Conservation (phyloP, 495 filamentous ascomycete species). For the Pyrenula aspistea region DNA sequence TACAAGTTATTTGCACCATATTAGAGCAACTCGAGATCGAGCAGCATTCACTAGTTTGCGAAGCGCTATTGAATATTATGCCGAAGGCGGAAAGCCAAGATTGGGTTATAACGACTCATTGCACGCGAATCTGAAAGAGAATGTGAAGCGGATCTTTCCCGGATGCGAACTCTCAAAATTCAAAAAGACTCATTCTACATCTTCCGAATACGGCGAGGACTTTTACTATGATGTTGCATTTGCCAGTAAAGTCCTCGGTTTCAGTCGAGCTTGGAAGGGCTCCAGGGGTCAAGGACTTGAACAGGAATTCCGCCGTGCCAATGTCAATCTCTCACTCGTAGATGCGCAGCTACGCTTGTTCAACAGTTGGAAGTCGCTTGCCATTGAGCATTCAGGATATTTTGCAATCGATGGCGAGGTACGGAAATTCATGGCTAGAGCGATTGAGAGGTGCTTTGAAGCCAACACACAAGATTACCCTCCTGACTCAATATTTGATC, state of each 20-base stretch:
- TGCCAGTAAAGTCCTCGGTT: constrained; percentile 60
- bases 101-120: constrained; percentile 74
- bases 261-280: constrained; percentile 66
- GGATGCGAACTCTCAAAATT: constrained; percentile 61
- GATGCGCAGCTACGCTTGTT: constrained; percentile 80
- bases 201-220: constrained; percentile 49
- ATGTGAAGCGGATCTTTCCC: constrained; percentile 66
- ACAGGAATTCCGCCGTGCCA: constrained; percentile 71
- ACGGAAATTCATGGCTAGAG: constrained; percentile 51
- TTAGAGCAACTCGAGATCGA: constrained; percentile 57
- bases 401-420: constrained; percentile 48
- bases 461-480: constrained; percentile 54
- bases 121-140: constrained; percentile 71
- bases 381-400: constrained; percentile 67
- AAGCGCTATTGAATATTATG: constrained; percentile 62
- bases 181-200: constrained; percentile 56
- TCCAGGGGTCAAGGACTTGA: constrained; percentile 55
- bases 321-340: constrained; percentile 79
- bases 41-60: constrained; percentile 56
- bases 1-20: constrained; percentile 79
- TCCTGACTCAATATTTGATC: constrained; percentile 60
- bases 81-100: constrained; percentile 58
- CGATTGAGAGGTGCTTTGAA: constrained; percentile 60
- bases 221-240: constrained; percentile 75
- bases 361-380: constrained; percentile 79